These are phyloP conservation scores for Trichoderma polysporum DNA, from an alignment of 2,329 filamentous ascomycete species.

Conservation along the genomic window DNA sequence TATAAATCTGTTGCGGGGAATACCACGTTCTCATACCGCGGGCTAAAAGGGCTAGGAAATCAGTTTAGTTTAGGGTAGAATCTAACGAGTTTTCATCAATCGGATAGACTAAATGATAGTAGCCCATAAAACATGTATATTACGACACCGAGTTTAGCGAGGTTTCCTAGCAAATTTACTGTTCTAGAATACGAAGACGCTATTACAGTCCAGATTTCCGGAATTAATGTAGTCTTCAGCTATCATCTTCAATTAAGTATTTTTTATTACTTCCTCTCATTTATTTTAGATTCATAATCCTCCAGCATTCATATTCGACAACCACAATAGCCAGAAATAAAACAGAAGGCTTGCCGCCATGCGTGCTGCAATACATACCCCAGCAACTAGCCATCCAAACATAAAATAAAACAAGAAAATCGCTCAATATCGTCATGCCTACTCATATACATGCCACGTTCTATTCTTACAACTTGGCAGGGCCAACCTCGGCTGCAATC, in stretches of 20 bases:
- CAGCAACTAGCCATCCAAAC: not conserved
- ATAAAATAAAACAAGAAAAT: not conserved
- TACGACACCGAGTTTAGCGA: too few relatives aligned
- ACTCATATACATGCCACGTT: not conserved
- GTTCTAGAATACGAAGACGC: not conserved
- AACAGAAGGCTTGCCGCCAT: not conserved
- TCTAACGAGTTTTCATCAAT: too few relatives aligned
- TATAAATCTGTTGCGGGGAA: not conserved
- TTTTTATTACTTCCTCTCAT: not conserved
- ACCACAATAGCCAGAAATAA: not conserved
- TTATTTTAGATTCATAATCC: not conserved
- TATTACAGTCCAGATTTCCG: not conserved
- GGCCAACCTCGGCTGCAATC: slow-evolving; percentile 42
- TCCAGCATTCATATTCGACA: not conserved
- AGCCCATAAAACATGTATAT: too few relatives aligned
- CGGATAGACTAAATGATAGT: too few relatives aligned
- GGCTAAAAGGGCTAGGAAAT: too few relatives aligned
- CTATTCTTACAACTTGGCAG: slow-evolving; percentile 43
- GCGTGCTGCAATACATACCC: not conserved
- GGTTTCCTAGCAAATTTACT: too few relatives aligned
- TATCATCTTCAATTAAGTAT: not conserved
- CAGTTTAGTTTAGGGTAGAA: too few relatives aligned
- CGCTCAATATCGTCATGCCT: slow-evolving; percentile 14
- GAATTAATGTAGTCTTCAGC: not conserved
- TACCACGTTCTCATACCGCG: not conserved